Evolutionary conservation across 2,329 filamentous ascomycete genomes (phyloP), one percentile per base, ranked within the genome.

Genomic region (Lojkania enalia): DNA sequence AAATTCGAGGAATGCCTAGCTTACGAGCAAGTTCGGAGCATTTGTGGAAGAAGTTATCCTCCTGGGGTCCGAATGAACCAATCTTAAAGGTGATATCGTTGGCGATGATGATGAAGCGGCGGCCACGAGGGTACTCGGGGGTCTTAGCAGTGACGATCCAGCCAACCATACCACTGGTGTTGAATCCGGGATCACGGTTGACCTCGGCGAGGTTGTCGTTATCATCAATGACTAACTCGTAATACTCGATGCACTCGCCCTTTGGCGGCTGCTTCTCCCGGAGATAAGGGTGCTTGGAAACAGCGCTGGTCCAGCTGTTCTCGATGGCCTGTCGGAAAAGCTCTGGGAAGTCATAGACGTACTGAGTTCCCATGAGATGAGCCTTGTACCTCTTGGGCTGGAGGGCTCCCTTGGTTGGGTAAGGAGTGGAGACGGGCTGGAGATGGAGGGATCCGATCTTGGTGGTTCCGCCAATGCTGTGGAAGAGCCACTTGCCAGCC

Each of bases 81-180:
- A 97, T 99, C 80, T 95, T 95, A 82, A 90, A 97, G 14, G 94
- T 99, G 71, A 99, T 99, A 67, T 99, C 94, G 80, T 99, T 99
- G 80, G 94, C 91, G 52, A 99, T 86, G 55, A 99, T 89, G 68
- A 99, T 85, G 74, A 97, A 96, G 66, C 88, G 88, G 58, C 94
- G 84, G 48, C 94, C 94, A 54, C 83, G 82, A 46, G 94, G 92
- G 70, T 99, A 99, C 73, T 99, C 94, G 7, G 94, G 94, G 1
- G 94, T 97, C 69, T 85, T 90, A 13, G 91, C 94, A 51, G 89
- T 95, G 70, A 97, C 86, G 56, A 97, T 82, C 94, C 94, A 99
- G 57, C 90, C 94, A 44, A 99, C 92, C 94, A 99, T 99, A 76
- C 94, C 94, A 65, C 94, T 94, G 32, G 81, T 88, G 78, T 99